phyloP scores from a whole-genome alignment of 2,329 filamentous ascomycete genomes.

The Colletotrichum tofieldiae region DNA sequence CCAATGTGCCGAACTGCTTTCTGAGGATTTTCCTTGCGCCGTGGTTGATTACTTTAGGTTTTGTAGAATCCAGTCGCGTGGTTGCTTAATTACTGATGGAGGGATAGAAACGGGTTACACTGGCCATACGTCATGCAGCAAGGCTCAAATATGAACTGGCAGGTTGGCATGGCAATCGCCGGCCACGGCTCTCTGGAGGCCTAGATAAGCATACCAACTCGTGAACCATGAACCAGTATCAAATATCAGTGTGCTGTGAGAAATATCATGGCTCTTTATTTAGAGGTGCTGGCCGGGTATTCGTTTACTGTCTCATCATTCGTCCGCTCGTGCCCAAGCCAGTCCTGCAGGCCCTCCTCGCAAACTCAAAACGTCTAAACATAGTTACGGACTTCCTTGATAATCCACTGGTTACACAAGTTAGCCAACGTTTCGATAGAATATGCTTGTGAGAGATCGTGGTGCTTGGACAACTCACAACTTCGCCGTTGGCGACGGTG shows the following conservation, averaged over 20 bases:
- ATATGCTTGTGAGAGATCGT: neutral
- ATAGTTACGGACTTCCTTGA: conserved; percentile 68
- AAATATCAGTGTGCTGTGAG: neutral
- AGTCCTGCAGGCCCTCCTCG: neutral
- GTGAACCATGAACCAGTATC: neutral
- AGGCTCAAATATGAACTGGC: too few relatives aligned
- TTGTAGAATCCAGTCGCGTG: neutral
- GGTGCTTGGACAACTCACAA: conserved; percentile 62
- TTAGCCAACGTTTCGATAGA: conserved; percentile 36
- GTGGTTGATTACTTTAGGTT: neutral
- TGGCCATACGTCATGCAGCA: neutral
- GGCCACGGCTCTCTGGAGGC: neutral
- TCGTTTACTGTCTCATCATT: conserved; percentile 5
- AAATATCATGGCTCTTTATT: neutral
- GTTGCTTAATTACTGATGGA: neutral
- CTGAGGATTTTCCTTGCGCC: neutral
- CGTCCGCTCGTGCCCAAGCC: conserved; percentile 2
- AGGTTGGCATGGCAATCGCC: neutral
- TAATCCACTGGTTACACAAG: conserved; percentile 71
- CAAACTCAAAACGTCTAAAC: neutral
- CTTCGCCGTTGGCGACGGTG: conserved; percentile 88
- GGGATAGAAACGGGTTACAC: neutral
- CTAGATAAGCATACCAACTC: neutral
- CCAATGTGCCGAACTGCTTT: too few relatives aligned
- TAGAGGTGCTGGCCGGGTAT: conserved; percentile 13